Percentiles rank a stretch among this genome's conserved stretches.
Conservation (phyloP, 805 yeast genomes). For the Lachancea dasiensis region DNA sequence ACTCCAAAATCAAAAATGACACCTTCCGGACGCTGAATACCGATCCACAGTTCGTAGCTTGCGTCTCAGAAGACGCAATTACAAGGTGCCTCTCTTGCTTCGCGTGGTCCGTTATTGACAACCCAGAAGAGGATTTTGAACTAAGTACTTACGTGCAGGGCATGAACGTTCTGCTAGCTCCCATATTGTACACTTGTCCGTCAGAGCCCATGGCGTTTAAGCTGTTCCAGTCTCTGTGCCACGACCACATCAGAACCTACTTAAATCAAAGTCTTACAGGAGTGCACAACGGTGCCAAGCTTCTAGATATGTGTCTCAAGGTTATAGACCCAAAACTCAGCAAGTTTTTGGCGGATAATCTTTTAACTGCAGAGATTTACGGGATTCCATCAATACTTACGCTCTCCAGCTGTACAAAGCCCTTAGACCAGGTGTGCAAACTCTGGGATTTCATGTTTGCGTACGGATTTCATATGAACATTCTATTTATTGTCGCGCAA, state of each 20-base stretch:
- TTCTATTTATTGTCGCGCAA: slow-evolving; percentile 79
- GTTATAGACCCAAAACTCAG: slow-evolving; percentile 69
- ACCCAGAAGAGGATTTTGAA: slow-evolving; percentile 8
- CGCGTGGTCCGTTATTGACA: slow-evolving; percentile 43
- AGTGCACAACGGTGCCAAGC: slow-evolving; percentile 64
- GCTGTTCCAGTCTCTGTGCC: slow-evolving; percentile 56
- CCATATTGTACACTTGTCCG: slow-evolving; percentile 66
- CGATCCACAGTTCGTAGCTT: slow-evolving; percentile 55
- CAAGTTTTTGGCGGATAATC: slow-evolving; percentile 36
- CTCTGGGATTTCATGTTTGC: slow-evolving; percentile 91
- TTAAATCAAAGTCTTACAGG: slow-evolving; percentile 73
- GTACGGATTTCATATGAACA: slow-evolving; percentile 83
- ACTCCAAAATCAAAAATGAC: slow-evolving; percentile 70
- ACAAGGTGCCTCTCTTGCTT: slow-evolving; percentile 66
- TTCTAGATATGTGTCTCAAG: slow-evolving; percentile 69
- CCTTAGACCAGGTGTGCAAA: slow-evolving; percentile 63
- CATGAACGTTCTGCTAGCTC: slow-evolving; percentile 81
- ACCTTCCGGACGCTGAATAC: slow-evolving; percentile 80
- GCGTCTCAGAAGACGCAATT: slow-evolving; percentile 64
- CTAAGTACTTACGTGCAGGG: slow-evolving; percentile 72
- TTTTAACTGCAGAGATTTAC: slow-evolving; percentile 77
- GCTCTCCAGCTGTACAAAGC: slow-evolving; percentile 83
- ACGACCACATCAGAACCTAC: slow-evolving; percentile 66
- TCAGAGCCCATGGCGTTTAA: slow-evolving; percentile 85
- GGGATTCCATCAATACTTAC: slow-evolving; percentile 83